These are phyloP conservation scores for Ustilago xerochloae DNA, from an alignment of 1,284 basidiomycete species.

Conservation along the genomic window DNA sequence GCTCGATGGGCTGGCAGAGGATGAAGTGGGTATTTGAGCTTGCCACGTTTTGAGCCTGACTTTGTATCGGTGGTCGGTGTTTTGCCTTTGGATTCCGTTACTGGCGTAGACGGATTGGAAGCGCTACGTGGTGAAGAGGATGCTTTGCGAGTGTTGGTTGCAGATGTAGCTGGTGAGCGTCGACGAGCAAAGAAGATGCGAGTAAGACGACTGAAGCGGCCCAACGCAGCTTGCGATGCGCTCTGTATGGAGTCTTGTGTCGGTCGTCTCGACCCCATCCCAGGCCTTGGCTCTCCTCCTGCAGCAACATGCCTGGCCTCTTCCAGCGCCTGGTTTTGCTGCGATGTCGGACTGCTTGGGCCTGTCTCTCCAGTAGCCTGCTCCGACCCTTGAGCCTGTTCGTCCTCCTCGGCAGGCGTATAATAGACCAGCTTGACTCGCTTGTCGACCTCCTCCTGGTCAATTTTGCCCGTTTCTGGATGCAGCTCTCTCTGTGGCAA, in stretches of 20 bases:
- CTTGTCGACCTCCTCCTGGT: slow-evolving; percentile 51
- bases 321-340: neutral
- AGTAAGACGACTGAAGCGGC: slow-evolving; percentile 16
- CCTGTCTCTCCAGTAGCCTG: neutral
- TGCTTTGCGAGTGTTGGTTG: neutral
- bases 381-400: neutral
- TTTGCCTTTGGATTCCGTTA: neutral
- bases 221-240: slow-evolving; percentile 3
- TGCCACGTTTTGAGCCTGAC: neutral
- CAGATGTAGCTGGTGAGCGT: neutral
- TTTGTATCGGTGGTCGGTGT: neutral
- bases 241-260: slow-evolving; percentile 17
- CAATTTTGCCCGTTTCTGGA: slow-evolving; percentile 56
- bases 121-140: neutral
- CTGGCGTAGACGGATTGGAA: neutral
- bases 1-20: slow-evolving; percentile 56
- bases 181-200: slow-evolving; percentile 22
- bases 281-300: slow-evolving; percentile 3
- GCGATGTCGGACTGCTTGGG: neutral
- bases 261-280: slow-evolving; percentile 14
- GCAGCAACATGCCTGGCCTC: neutral
- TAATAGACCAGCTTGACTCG: slow-evolving; percentile 55
- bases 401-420: slow-evolving; percentile 44
- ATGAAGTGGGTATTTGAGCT: slow-evolving; percentile 53
- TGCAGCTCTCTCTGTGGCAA: slow-evolving; percentile 41